A percentile compares a stretch with the other conserved stretches of the same genome.
Evolutionary conservation across 257 asterid species (phyloP).

Genomic region (Catharanthus roseus): DNA sequence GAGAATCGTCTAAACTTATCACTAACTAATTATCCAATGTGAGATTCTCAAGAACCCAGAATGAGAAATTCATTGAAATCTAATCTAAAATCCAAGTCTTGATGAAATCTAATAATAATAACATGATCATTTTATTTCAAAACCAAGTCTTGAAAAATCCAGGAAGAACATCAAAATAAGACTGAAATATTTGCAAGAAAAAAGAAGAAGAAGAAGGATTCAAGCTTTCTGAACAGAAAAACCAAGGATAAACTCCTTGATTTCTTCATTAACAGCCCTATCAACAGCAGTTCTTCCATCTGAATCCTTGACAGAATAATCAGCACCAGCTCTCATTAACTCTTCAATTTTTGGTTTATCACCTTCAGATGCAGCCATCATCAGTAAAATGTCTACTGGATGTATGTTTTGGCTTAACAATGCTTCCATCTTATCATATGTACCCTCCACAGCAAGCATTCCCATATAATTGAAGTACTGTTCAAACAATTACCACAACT

Average conservation of each 20-base stretch:
- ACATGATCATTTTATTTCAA: not conserved
- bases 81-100: too few relatives aligned
- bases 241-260: conserved; percentile 56
- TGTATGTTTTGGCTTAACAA: conserved; percentile 78
- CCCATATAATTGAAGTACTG: conserved; percentile 99
- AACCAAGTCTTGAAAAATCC: not conserved
- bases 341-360: conserved; percentile 89
- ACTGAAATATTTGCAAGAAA: conserved; percentile 1
- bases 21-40: too few relatives aligned
- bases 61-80: too few relatives aligned
- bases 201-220: not conserved
- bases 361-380: conserved; percentile 83
- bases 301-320: conserved; percentile 64
- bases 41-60: too few relatives aligned
- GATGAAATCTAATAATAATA: too few relatives aligned
- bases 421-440: conserved; percentile 88
- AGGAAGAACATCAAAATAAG: not conserved
- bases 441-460: conserved; percentile 98
- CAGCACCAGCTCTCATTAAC: conserved; percentile 82
- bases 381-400: conserved; percentile 76
- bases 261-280: conserved; percentile 60
- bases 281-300: conserved; percentile 85
- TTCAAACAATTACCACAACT: not conserved
- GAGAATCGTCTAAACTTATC: too few relatives aligned
- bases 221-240: conserved; percentile 67